A percentile compares a stretch with the other conserved stretches of the same genome.
Conservation (phyloP, 2,329 filamentous ascomycete genomes). For the Xylariaceae sp. region DNA sequence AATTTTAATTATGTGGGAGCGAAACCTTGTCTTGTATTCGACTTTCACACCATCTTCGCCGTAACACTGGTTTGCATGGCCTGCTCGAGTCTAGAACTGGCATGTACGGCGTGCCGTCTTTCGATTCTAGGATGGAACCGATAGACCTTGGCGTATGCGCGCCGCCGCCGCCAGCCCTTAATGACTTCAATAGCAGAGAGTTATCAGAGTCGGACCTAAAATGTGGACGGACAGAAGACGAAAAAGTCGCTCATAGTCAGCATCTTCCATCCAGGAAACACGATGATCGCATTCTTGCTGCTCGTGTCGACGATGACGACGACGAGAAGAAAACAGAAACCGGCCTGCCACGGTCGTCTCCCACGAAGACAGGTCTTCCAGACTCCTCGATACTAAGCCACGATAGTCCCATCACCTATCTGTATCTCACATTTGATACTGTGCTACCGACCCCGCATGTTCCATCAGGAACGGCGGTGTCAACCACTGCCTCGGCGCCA, state of each 20-base stretch:
- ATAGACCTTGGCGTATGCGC: slow-evolving; percentile 2
- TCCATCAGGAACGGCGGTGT: slow-evolving; percentile 23
- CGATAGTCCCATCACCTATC: slow-evolving; percentile 52
- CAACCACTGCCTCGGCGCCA: neutral
- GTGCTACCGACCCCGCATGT: slow-evolving; percentile 54
- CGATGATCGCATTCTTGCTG: neutral
- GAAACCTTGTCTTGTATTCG: neutral
- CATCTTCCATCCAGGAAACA: neutral
- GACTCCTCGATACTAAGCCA: neutral
- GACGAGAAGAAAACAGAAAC: neutral
- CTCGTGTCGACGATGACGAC: neutral
- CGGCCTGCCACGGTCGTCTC: neutral
- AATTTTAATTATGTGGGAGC: neutral
- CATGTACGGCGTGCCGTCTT: neutral
- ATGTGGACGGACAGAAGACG: neutral
- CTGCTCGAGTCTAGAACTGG: neutral
- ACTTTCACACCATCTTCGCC: neutral
- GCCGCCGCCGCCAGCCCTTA: too few species aligned
- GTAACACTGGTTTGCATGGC: neutral
- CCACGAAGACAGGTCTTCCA: neutral
- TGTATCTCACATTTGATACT: slow-evolving; percentile 68
- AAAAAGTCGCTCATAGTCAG: neutral
- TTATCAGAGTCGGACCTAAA: neutral
- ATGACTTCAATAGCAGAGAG: too few species aligned
- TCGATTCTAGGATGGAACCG: slow-evolving; percentile 12